These are phyloP conservation scores for Hibiscus syriacus DNA, from an alignment of 345 rosid species.

Conservation along the genomic window DNA sequence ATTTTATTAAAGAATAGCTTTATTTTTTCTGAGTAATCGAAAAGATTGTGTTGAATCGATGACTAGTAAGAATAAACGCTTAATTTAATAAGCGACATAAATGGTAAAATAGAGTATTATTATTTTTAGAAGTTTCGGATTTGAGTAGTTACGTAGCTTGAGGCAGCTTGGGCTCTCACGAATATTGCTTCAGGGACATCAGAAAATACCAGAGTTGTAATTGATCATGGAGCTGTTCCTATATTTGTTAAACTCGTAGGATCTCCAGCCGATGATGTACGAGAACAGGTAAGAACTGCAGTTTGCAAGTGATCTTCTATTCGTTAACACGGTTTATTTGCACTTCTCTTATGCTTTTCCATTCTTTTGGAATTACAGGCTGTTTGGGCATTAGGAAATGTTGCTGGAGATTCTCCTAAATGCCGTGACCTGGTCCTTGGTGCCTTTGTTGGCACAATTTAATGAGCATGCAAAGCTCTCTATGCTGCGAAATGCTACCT, in stretches of 20 bases:
- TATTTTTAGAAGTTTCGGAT: too few relatives aligned
- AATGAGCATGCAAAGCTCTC: constrained; percentile 61
- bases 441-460: constrained; percentile 54
- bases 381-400: constrained; percentile 78
- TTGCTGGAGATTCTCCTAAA: constrained; percentile 77
- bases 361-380: constrained; percentile 32
- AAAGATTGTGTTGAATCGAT: too few relatives aligned
- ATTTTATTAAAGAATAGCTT: too few relatives aligned
- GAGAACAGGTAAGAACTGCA: constrained; percentile 53
- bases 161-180: constrained; percentile 88
- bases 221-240: constrained; percentile 71
- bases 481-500: constrained; percentile 70
- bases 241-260: constrained; percentile 54
- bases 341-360: not conserved
- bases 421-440: constrained; percentile 69
- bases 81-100: too few relatives aligned
- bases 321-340: not conserved
- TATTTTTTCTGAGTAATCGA: too few relatives aligned
- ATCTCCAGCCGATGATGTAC: constrained; percentile 63
- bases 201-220: constrained; percentile 60
- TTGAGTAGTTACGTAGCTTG: too few relatives aligned
- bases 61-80: too few relatives aligned
- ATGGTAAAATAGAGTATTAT: too few relatives aligned
- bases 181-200: constrained; percentile 83
- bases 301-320: not conserved